Evolutionary conservation across 208 protist species (phyloP), one percentile per base, ranked within the genome.

Genomic region (Leishmania major): DNA sequence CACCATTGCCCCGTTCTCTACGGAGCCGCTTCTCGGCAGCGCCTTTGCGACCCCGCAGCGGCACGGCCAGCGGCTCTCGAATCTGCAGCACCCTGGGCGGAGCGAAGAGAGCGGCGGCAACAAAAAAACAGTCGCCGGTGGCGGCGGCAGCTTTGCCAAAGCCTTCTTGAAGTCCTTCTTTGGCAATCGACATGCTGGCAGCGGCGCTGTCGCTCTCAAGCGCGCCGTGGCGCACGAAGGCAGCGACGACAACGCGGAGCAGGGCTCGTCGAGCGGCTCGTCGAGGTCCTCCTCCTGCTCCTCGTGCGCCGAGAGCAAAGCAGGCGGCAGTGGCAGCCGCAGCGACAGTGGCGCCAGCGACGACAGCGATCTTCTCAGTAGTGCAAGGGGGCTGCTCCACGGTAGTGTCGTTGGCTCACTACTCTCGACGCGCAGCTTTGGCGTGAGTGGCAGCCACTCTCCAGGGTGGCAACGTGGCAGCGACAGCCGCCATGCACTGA

Each of bases 161-260:
- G 89, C 87, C 19, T 84, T 92, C 72, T 90, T 92, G 66, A 90
- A 92, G 66, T 89, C 83, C 69, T 89, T 90, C 79, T 92, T 92
- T 62, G 72, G 89, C 28, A 81, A 71, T 70, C 37, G 66, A 49
- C 84, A 77, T 40, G 60, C 64, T 31, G 49, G 76, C 66, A 71
- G 75, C 49, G 53, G 49, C 19, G 75, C 55, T 45, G 75, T 62
- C 37, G 45, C 81, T 51, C 47, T 82, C 77, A 76, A 64, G 8
- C 69, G 59, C 43, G 67, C 66, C 17, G 40, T 82, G n/a, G 31
- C 72, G 0, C 78, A 77, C 71, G 79, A 40, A 28, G 82, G 51
- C 49, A 66, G 66, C 59, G 59, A 62, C 5, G 79, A 71, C 69
- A 71, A 43, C 13, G 64, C 22, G 31, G 77, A 66, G 64, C 57